These are phyloP conservation scores for Immersiella caudata DNA, from an alignment of 495 filamentous ascomycete genomes.

Conservation along the genomic window DNA sequence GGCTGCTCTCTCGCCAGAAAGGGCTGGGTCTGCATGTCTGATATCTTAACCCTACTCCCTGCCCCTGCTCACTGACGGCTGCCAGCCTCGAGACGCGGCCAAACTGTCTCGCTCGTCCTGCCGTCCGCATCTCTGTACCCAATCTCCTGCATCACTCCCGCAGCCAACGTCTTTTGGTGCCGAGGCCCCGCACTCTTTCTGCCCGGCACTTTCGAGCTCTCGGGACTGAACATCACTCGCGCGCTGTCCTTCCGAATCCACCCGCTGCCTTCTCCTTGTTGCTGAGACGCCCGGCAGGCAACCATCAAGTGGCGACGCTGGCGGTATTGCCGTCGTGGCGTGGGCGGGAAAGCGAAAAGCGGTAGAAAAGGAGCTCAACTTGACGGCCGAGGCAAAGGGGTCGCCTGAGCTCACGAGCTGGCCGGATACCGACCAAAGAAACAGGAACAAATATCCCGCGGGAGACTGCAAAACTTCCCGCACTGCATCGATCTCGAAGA, in stretches of 20 bases:
- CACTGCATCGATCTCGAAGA: background rate
- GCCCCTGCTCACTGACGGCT: slow-evolving; percentile 13
- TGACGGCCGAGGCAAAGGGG: background rate
- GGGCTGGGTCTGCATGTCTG: slow-evolving; percentile 21
- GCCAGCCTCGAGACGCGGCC: slow-evolving; percentile 10
- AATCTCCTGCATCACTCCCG: background rate
- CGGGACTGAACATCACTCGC: background rate
- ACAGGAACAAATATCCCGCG: background rate
- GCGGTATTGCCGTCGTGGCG: background rate
- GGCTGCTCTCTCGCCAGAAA: background rate
- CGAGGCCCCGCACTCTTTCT: background rate
- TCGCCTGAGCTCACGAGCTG: background rate
- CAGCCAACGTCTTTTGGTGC: background rate
- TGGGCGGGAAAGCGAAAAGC: background rate
- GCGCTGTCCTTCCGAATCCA: too few relatives aligned
- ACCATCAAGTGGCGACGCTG: background rate
- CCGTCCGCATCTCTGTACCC: slow-evolving; percentile 3
- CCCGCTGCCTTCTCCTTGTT: background rate
- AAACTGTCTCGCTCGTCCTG: slow-evolving; percentile 15
- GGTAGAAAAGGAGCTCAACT: background rate
- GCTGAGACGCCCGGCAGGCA: background rate
- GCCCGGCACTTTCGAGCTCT: background rate
- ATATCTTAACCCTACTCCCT: slow-evolving; percentile 16
- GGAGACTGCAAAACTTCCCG: background rate
- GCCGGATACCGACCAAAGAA: background rate